Conservation (phyloP, 805 yeast species). For the Hermanozyma aechmeae region DNA sequence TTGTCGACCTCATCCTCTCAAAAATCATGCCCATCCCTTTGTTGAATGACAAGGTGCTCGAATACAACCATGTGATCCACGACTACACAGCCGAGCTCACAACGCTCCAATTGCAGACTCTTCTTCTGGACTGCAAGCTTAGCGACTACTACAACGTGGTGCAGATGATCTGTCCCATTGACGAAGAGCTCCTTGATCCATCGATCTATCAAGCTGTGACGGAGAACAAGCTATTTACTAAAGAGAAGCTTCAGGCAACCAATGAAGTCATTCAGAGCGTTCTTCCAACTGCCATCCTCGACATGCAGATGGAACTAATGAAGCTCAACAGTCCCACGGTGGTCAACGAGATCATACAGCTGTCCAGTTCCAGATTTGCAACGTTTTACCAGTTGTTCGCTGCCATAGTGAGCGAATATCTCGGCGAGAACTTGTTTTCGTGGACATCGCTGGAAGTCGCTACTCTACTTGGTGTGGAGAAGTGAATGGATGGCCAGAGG, state of each 20-base stretch:
- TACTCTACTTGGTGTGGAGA: conserved; percentile 63
- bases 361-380: conserved; percentile 41
- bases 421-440: conserved; percentile 25
- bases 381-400: conserved; percentile 35
- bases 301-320: conserved; percentile 47
- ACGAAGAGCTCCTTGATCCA: conserved; percentile 49
- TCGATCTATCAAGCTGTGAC: conserved; percentile 55
- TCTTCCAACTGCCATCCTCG: conserved; percentile 54
- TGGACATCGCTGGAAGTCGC: conserved; percentile 57
- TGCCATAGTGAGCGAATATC: conserved; percentile 25
- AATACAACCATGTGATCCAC: conserved; percentile 24
- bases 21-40: conserved; percentile 40
- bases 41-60: conserved; percentile 27
- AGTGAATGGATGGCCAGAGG: conserved; percentile 6
- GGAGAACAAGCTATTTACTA: conserved; percentile 50
- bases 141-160: conserved; percentile 53
- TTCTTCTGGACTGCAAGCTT: conserved; percentile 45
- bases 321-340: conserved; percentile 56
- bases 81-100: conserved; percentile 30
- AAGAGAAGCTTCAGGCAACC: conserved; percentile 33
- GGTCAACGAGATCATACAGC: conserved; percentile 44
- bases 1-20: conserved; percentile 48
- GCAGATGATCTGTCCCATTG: conserved; percentile 63
- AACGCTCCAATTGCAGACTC: conserved; percentile 34
- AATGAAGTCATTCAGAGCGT: conserved; percentile 39